Conservation (phyloP, 495 filamentous ascomycete genomes). For the Neurospora terricola region DNA sequence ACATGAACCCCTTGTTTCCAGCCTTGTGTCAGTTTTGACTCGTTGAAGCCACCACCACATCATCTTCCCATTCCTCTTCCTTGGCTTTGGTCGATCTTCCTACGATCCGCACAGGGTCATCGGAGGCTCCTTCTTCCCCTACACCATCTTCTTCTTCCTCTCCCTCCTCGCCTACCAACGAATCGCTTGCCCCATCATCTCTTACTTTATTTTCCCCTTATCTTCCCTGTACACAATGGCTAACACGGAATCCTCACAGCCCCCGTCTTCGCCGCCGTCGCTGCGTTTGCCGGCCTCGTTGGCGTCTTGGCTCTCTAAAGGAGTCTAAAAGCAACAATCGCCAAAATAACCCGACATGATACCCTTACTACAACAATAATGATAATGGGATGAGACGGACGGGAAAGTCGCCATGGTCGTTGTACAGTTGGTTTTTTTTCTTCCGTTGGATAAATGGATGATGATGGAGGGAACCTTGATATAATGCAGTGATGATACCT, state of each 20-base stretch:
- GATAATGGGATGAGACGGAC: neutral
- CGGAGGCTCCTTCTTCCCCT: neutral
- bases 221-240: neutral
- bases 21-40: neutral
- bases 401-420: neutral
- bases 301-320: neutral
- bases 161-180: neutral
- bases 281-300: neutral
- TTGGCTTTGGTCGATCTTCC: neutral
- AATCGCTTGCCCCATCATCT: neutral
- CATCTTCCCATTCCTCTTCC: neutral
- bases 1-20: neutral
- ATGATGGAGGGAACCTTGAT: neutral
- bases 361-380: neutral
- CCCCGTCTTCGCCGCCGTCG: neutral
- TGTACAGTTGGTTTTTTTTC: neutral
- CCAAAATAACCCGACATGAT: neutral
- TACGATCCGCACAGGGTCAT: neutral
- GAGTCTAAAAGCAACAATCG: neutral
- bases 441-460: neutral
- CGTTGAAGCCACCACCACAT: neutral
- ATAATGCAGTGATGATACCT: neutral
- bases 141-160: neutral
- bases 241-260: neutral
- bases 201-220: no score